These are phyloP conservation scores for Hypericum perforatum DNA, from an alignment of 345 rosid genomes.

Conservation along the genomic window DNA sequence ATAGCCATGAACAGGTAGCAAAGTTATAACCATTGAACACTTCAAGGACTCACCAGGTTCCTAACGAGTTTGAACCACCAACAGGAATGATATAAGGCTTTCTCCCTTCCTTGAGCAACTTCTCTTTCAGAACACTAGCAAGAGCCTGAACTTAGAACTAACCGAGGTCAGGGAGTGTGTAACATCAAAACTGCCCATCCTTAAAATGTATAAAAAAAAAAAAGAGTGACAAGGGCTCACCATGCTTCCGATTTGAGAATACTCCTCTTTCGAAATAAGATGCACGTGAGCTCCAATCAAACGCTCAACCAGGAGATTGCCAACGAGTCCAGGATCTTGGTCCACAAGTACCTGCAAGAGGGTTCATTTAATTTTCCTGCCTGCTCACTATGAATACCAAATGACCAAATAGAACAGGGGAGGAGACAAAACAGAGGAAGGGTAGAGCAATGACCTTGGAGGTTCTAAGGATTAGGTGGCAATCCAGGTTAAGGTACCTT, in stretches of 20 bases:
- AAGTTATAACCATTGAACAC: background rate
- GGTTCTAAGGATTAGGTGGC: conserved; percentile 66
- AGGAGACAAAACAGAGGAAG: background rate
- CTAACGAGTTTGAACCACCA: conserved; percentile 89
- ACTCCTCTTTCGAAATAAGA: conserved; percentile 86
- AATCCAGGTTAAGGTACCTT: conserved; percentile 62
- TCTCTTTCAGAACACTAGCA: conserved; percentile 59
- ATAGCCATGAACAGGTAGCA: background rate
- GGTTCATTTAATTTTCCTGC: background rate
- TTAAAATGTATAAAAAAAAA: too few relatives aligned
- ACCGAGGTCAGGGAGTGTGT: too few relatives aligned
- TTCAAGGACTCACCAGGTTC: conserved; percentile 68
- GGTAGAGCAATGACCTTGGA: conserved; percentile 42
- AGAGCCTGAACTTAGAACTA: conserved; percentile 38
- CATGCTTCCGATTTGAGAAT: conserved; percentile 68
- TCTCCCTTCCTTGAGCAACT: conserved; percentile 63
- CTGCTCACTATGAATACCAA: background rate
- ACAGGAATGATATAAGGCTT: conserved; percentile 90
- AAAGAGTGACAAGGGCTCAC: conserved; percentile 36
- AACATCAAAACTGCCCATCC: too few relatives aligned
- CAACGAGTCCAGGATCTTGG: conserved; percentile 79
- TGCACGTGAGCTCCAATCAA: conserved; percentile 78
- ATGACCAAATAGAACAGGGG: background rate
- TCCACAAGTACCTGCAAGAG: conserved; percentile 59
- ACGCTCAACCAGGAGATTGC: conserved; percentile 81